Percentiles rank a stretch among this genome's conserved stretches.
These are phyloP conservation scores for Leccinum barrowsii DNA, from an alignment of 768 basidiomycete species.

Conservation along the genomic window DNA sequence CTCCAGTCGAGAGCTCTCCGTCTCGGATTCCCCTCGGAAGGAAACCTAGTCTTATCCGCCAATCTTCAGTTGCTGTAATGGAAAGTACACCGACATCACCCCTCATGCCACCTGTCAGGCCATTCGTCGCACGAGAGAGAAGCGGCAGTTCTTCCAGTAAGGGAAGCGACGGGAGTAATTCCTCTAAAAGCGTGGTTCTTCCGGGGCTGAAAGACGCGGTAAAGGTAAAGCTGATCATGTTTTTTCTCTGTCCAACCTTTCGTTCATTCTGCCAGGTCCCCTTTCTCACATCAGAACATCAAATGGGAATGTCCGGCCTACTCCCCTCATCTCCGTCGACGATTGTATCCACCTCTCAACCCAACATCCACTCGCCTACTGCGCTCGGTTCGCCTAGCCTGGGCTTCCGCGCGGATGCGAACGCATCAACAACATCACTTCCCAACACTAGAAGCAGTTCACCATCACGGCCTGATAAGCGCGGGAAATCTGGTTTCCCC, in stretches of 20 bases:
- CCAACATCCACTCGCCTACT: slow-evolving; percentile 37
- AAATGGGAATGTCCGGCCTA: slow-evolving; percentile 63
- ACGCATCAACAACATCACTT: slow-evolving; percentile 39
- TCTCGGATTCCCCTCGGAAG: slow-evolving; percentile 12
- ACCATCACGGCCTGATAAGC: slow-evolving; percentile 24
- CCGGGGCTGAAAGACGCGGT: slow-evolving; percentile 71
- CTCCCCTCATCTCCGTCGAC: slow-evolving; percentile 71
- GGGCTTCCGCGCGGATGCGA: slow-evolving; percentile 30
- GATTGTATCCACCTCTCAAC: slow-evolving; percentile 35
- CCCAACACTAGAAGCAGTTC: slow-evolving; percentile 34
- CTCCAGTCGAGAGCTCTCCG: slow-evolving; percentile 10
- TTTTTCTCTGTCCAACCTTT: neutral
- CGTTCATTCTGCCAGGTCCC: slow-evolving; percentile 46
- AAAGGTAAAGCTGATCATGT: slow-evolving; percentile 44
- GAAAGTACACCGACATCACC: slow-evolving; percentile 41
- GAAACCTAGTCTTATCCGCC: slow-evolving; percentile 43
- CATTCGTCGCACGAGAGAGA: slow-evolving; percentile 45
- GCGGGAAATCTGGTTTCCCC: slow-evolving; percentile 17
- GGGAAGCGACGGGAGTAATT: slow-evolving; percentile 32
- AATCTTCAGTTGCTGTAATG: slow-evolving; percentile 54
- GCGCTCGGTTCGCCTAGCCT: slow-evolving; percentile 32
- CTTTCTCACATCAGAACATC: slow-evolving; percentile 64
- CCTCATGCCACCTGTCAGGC: slow-evolving; percentile 42
- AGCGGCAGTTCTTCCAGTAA: slow-evolving; percentile 47
- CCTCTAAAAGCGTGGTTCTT: slow-evolving; percentile 34